These are phyloP conservation scores for Vitis rupestris DNA, from an alignment of 164 flowering plant species.

Conservation along the genomic window DNA sequence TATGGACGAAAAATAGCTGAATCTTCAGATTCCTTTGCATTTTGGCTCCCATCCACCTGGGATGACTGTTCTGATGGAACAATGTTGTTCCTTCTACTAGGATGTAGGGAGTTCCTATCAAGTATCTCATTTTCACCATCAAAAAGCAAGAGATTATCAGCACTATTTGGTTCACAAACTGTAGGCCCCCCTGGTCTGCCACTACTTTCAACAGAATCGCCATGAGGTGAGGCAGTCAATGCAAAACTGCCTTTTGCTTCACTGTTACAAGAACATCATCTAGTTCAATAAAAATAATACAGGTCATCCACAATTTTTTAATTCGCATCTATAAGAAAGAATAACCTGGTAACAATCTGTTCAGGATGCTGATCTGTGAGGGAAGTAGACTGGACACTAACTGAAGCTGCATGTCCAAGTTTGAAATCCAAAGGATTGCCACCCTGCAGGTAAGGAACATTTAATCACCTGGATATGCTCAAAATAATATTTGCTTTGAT, in stretches of 20 bases:
- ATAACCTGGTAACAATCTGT: conserved; percentile 64
- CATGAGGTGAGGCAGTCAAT: conserved; percentile 80
- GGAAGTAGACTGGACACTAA: conserved; percentile 93
- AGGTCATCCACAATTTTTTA: neutral
- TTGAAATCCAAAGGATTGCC: conserved; percentile 96
- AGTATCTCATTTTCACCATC: conserved; percentile 65
- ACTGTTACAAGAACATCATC: conserved; percentile 40
- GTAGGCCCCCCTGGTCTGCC: conserved; percentile 63
- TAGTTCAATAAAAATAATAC: neutral
- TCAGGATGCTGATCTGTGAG: conserved; percentile 73
- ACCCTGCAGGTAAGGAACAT: conserved; percentile 57
- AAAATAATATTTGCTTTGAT: neutral
- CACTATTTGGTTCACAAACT: conserved; percentile 73
- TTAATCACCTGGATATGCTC: neutral
- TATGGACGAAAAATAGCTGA: conserved; percentile 71
- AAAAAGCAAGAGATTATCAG: conserved; percentile 85
- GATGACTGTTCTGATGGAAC: conserved; percentile 62
- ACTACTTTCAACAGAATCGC: conserved; percentile 92
- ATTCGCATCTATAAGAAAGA: conserved; percentile 4
- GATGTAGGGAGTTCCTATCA: conserved; percentile 41
- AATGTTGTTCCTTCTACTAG: conserved; percentile 39
- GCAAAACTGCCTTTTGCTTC: conserved; percentile 93
- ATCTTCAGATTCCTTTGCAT: conserved; percentile 68
- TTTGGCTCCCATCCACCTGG: conserved; percentile 49
- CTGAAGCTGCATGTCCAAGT: conserved; percentile 61